These are phyloP conservation scores for Quercus aquifolioides DNA, from an alignment of 306 rosid species.

Conservation along the genomic window DNA sequence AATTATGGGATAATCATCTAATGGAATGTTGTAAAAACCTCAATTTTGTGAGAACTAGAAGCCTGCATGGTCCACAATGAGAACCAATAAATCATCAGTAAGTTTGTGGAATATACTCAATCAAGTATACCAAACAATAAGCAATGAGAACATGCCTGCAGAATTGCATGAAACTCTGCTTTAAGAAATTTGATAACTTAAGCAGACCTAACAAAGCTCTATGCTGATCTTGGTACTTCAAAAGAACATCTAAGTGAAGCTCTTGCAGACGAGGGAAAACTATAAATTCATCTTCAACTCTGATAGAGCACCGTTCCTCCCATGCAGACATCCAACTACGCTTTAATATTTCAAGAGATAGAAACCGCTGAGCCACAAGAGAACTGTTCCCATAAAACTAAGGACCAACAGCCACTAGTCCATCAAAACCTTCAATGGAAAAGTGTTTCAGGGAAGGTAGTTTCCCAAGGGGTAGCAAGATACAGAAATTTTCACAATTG, in stretches of 20 bases:
- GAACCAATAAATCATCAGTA: too few species aligned
- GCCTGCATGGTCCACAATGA: too few species aligned
- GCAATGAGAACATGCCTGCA: too few species aligned
- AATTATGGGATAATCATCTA: too few species aligned
- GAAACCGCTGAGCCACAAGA: not conserved
- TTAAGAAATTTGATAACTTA: too few species aligned
- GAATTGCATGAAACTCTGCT: too few species aligned
- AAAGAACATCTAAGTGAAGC: not conserved
- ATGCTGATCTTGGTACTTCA: too few species aligned
- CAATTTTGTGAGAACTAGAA: too few species aligned
- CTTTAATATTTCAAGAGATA: not conserved
- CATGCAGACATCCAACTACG: not conserved
- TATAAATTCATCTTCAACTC: not conserved
- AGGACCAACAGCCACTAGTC: not conserved
- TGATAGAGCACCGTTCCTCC: not conserved
- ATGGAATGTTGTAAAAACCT: too few species aligned
- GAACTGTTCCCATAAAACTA: conserved; percentile 5
- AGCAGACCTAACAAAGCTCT: too few species aligned
- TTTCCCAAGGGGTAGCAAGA: conserved; percentile 12
- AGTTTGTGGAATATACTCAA: too few species aligned
- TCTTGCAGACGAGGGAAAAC: not conserved
- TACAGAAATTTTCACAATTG: not conserved
- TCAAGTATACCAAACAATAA: too few species aligned
- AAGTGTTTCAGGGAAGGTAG: not conserved
- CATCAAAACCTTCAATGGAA: not conserved